phyloP scores from a whole-genome alignment of 2,329 filamentous ascomycete genomes.

The Endothia cerciana region DNA sequence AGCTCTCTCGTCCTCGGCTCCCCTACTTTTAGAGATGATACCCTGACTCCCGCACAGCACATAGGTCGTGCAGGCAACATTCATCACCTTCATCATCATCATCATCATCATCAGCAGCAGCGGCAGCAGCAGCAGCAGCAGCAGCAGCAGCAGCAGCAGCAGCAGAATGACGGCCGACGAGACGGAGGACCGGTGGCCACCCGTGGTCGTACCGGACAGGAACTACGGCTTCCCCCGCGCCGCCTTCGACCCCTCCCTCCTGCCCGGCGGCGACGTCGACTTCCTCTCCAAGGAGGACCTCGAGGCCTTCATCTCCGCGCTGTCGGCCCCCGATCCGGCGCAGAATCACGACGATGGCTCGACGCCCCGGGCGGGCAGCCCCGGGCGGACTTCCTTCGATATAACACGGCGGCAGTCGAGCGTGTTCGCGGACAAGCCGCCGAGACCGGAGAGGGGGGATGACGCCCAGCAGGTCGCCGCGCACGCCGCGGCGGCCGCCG shows the following conservation, averaged over 20 bases:
- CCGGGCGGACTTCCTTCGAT: constrained; percentile 43
- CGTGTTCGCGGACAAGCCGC: constrained; percentile 34
- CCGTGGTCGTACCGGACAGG: constrained; percentile 37
- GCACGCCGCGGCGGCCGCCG: constrained; percentile 44
- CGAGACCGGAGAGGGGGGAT: constrained; percentile 33
- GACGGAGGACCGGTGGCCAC: constrained; percentile 20
- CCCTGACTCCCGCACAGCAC: constrained; percentile 3
- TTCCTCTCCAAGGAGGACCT: constrained; percentile 77
- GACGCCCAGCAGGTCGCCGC: constrained; percentile 41
- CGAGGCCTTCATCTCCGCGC: constrained; percentile 76
- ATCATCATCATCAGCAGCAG: neutral
- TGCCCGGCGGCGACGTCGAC: constrained; percentile 81
- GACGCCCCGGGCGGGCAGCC: constrained; percentile 46
- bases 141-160: neutral
- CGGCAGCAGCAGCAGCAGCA: neutral
- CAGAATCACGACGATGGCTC: constrained; percentile 62
- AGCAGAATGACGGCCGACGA: constrained; percentile 23
- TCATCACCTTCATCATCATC: neutral
- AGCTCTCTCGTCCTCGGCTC: constrained; percentile 3
- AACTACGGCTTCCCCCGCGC: constrained; percentile 63
- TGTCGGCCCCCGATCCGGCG: constrained; percentile 78
- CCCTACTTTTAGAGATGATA: constrained; percentile 16
- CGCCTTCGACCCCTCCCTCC: constrained; percentile 67
- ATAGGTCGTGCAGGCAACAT: constrained; percentile 13
- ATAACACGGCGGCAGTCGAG: constrained; percentile 48